phyloP scores from a whole-genome alignment of 495 filamentous ascomycete genomes.

The Xylaria castorea region DNA sequence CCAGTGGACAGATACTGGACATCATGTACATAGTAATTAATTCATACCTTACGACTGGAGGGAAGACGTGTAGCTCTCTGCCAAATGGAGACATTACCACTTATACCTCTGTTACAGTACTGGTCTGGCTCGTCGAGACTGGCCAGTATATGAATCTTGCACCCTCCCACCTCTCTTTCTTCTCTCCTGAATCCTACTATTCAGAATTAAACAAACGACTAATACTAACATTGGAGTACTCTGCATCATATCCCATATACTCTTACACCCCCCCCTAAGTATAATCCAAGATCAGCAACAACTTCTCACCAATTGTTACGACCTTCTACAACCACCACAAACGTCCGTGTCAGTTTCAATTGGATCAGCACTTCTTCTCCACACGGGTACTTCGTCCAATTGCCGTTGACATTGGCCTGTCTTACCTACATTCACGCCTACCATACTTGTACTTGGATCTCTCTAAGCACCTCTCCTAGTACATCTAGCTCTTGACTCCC shows the following conservation, averaged over 20 bases:
- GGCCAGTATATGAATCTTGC: constrained; percentile 21
- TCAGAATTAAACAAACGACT: constrained; percentile 11
- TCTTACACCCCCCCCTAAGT: not conserved
- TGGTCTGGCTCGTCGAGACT: not conserved
- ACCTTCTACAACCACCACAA: not conserved
- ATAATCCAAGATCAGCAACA: constrained; percentile 11
- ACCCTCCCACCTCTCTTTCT: constrained; percentile 21
- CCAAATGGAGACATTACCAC: not conserved
- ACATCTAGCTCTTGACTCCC: constrained; percentile 16
- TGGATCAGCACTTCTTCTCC: constrained; percentile 27
- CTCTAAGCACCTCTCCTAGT: constrained; percentile 11
- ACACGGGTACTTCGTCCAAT: constrained; percentile 23
- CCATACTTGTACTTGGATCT: constrained; percentile 14
- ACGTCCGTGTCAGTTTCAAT: not conserved
- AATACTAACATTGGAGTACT: too few relatives aligned
- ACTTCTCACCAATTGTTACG: constrained; percentile 4
- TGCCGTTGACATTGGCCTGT: constrained; percentile 21
- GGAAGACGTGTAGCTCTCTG: not conserved
- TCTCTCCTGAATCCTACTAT: not conserved
- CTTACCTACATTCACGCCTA: constrained; percentile 13
- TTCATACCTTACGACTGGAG: not conserved
- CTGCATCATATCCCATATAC: constrained; percentile 3
- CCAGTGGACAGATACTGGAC: not conserved
- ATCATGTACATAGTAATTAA: too few relatives aligned
- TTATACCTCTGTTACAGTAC: not conserved